Evolutionary conservation across 768 basidiomycete genomes (phyloP).

Genomic region (Collybia mongolica): DNA sequence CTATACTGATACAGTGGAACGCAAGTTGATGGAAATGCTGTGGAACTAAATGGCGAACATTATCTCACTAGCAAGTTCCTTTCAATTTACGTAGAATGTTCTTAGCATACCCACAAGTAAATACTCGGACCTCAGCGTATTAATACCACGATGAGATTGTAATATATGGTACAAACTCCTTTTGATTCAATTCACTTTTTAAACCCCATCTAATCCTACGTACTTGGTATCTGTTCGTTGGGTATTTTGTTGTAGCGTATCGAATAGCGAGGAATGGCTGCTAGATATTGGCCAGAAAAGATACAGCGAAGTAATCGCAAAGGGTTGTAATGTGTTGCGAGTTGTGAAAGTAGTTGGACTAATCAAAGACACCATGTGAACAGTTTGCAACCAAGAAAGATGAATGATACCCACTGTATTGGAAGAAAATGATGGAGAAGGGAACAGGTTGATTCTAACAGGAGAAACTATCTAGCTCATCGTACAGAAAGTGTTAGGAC

Average conservation of each 20-base stretch:
- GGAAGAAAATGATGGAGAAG: constrained; percentile 50
- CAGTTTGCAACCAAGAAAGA: not conserved
- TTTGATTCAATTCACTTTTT: too few relatives aligned
- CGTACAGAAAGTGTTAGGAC: not conserved
- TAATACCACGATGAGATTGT: too few relatives aligned
- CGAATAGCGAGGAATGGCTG: constrained; percentile 44
- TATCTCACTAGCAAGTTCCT: not conserved
- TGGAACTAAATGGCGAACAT: not conserved
- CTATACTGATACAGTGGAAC: constrained; percentile 9
- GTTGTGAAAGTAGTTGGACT: constrained; percentile 50
- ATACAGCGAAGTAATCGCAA: constrained; percentile 49
- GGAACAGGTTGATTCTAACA: constrained; percentile 52
- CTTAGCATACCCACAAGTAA: too few relatives aligned
- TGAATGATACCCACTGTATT: constrained; percentile 46
- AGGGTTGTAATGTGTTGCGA: constrained; percentile 58
- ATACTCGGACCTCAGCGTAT: too few relatives aligned
- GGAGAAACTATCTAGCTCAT: not conserved
- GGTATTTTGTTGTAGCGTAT: constrained; percentile 32
- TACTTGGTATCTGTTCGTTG: not conserved
- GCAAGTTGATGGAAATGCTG: not conserved
- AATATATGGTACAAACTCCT: too few relatives aligned
- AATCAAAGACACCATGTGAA: not conserved
- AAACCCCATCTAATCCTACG: too few relatives aligned
- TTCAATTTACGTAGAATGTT: too few relatives aligned
- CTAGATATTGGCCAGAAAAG: constrained; percentile 46